These are phyloP conservation scores for Pythium periplocum DNA, from an alignment of 352 stramenopile genomes.

Conservation along the genomic window DNA sequence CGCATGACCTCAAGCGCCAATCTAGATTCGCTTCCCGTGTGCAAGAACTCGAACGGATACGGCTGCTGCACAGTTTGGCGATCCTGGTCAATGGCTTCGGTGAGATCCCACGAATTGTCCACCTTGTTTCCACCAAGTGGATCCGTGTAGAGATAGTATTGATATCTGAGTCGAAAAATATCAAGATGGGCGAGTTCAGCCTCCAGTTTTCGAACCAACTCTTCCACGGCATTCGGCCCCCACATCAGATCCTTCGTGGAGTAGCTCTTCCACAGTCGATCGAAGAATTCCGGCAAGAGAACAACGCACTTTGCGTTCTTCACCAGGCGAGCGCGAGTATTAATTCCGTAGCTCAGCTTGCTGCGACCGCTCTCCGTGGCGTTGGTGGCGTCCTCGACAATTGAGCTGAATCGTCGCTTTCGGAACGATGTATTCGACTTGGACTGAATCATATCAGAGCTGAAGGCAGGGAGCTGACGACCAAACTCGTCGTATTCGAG, in stretches of 20 bases:
- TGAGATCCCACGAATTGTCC: conserved; percentile 36
- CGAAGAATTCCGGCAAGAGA: conserved; percentile 83
- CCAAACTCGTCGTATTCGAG: conserved; percentile 86
- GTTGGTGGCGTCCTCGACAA: conserved; percentile 50
- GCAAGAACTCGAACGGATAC: conserved; percentile 69
- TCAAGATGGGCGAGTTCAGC: conserved; percentile 67
- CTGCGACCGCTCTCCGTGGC: conserved; percentile 61
- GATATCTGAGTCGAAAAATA: conserved; percentile 73
- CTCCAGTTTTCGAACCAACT: conserved; percentile 70
- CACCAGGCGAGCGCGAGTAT: conserved; percentile 69
- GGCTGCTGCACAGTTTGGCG: conserved; percentile 24
- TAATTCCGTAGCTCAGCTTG: conserved; percentile 71
- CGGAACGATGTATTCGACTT: conserved; percentile 21
- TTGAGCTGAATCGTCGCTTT: conserved; percentile 25
- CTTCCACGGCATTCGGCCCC: conserved; percentile 62
- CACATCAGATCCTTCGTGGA: conserved; percentile 81
- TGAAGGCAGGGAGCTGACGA: conserved; percentile 49
- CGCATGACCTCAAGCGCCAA: conserved; percentile 67
- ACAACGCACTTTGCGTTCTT: conserved; percentile 75
- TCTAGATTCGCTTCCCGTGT: conserved; percentile 54
- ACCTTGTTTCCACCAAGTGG: conserved; percentile 57
- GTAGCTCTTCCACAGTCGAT: conserved; percentile 68
- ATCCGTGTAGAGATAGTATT: conserved; percentile 79
- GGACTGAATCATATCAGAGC: conserved; percentile 27
- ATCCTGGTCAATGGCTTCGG: conserved; percentile 28